Base-by-base conservation (phyloP, 2,329 filamentous ascomycete genomes). In the Diaporthe ampelina region DNA sequence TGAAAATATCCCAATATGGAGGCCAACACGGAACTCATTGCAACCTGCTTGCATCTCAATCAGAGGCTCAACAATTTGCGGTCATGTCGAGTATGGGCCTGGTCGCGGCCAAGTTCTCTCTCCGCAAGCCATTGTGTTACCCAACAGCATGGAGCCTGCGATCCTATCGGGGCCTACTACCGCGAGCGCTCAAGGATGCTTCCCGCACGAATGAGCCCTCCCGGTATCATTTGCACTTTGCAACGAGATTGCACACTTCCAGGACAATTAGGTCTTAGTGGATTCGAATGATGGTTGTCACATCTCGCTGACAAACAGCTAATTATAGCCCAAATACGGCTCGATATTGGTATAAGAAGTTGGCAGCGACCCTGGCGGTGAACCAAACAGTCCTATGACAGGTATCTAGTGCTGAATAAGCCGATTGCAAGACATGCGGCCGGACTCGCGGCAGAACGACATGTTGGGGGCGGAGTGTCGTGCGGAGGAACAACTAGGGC, bases 351-450 rank as follows among this genome's bases (percentile, higher is more conserved):
- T n/a, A 29, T 24, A 40, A 32, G 13, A 68, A 35, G 48, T 15
- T 26, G 63, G 21, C 15, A 5, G 5, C 35, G 26, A 35, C 48
- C 1, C 26, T 2, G 40, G 59, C 59, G 29, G 32, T 26, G 37
- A 50, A 37, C 32, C 3, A 19, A 32, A 9, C 48, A 40, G 48
- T 52, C 45, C 45, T 21, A 26, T 13, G 29, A 24, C 32, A 68
- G n/a, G 48, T 54, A 68, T 68, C 45, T 68, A 54, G 63, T 52
- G 61, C 61, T 52, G 48, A 54, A 68, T 52, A 54, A 68, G 48
- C 63, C 15, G 32, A 26, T 17, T 54, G 15, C n/a, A 13, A 54
- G 45, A 35, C 3, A 50, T 21, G n/a, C 32, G 32, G 32, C 15
- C 4, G 48, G 45, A 0, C n/a, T 54, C n/a, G 21, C 29, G 19